Evolutionary conservation across 2,329 filamentous ascomycete genomes (phyloP).

Genomic region (Apiospora koreana): DNA sequence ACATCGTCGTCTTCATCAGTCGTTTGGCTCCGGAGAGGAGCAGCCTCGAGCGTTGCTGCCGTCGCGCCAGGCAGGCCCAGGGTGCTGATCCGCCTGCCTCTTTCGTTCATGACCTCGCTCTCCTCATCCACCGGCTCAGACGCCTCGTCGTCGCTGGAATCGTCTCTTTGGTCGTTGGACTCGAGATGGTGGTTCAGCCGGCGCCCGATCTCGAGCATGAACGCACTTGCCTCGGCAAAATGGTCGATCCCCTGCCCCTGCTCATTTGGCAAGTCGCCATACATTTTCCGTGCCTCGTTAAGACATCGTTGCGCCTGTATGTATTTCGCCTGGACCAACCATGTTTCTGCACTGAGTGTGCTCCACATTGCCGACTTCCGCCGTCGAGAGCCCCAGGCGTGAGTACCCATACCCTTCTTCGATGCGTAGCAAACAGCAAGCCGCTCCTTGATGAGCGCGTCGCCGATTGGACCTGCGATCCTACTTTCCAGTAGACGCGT

Average conservation of each 20-base stretch:
- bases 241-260: conserved; percentile 54
- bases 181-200: conserved; percentile 50
- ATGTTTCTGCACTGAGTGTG: conserved; percentile 78
- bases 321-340: conserved; percentile 76
- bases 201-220: conserved; percentile 53
- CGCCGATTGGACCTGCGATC: conserved; percentile 72
- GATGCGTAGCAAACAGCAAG: conserved; percentile 82
- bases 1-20: conserved; percentile 21
- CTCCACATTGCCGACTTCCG: conserved; percentile 92
- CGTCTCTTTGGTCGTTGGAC: conserved; percentile 25
- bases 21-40: conserved; percentile 39
- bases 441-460: conserved; percentile 83
- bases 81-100: conserved; percentile 56
- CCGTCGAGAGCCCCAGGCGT: conserved; percentile 68
- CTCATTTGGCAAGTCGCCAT: conserved; percentile 49
- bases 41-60: conserved; percentile 48
- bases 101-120: conserved; percentile 48
- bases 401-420: conserved; percentile 66
- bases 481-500: conserved; percentile 77
- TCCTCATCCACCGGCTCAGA: conserved; percentile 30
- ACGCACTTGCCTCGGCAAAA: conserved; percentile 52
- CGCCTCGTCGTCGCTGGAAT: conserved; percentile 9
- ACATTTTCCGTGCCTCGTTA: conserved; percentile 64
- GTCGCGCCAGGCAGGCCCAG: conserved; percentile 45
- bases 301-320: conserved; percentile 79